Evolutionary conservation across 2,329 filamentous ascomycete genomes (phyloP).

Genomic region (Atkinsonella texensis): DNA sequence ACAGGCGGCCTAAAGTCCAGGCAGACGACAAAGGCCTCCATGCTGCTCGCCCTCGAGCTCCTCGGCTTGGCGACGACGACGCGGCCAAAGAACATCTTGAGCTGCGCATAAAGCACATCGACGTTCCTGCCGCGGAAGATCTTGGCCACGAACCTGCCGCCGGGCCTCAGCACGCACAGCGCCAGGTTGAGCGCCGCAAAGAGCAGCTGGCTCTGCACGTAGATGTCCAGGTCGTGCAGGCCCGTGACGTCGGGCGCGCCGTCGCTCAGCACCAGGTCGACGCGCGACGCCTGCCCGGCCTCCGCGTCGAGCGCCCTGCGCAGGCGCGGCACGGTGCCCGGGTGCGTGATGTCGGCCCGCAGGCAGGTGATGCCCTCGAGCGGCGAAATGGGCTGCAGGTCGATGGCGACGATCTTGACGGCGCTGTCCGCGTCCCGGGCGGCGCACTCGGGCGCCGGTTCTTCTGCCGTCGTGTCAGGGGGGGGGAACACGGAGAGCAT

Average conservation of each 20-base stretch:
- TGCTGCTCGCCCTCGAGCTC: constrained; percentile 87
- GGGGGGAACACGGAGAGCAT: constrained; percentile 44
- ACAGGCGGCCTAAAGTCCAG: constrained; percentile 72
- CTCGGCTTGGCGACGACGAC: constrained; percentile 90
- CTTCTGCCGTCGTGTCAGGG: too few relatives aligned
- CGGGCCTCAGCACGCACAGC: constrained; percentile 80
- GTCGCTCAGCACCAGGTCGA: constrained; percentile 90
- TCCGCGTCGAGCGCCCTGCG: constrained; percentile 73
- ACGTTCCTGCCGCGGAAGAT: constrained; percentile 93
- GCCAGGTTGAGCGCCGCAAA: constrained; percentile 91
- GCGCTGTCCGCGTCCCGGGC: too few relatives aligned
- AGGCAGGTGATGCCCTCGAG: constrained; percentile 86
- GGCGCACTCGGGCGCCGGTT: too few relatives aligned
- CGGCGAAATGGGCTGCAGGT: constrained; percentile 90
- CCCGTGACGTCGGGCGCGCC: constrained; percentile 95
- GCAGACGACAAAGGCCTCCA: constrained; percentile 95
- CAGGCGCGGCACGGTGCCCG: constrained; percentile 82
- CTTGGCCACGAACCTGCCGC: constrained; percentile 95
- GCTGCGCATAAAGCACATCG: constrained; percentile 87
- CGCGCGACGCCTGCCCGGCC: constrained; percentile 50
- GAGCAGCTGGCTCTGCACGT: constrained; percentile 90
- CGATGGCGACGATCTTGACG: constrained; percentile 91
- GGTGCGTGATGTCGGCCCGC: constrained; percentile 93
- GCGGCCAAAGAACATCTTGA: constrained; percentile 75
- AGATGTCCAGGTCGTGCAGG: constrained; percentile 94